Percentiles rank a stretch among this genome's conserved stretches.
These are phyloP conservation scores for Panus rudis DNA, from an alignment of 768 basidiomycete species.

Conservation along the genomic window DNA sequence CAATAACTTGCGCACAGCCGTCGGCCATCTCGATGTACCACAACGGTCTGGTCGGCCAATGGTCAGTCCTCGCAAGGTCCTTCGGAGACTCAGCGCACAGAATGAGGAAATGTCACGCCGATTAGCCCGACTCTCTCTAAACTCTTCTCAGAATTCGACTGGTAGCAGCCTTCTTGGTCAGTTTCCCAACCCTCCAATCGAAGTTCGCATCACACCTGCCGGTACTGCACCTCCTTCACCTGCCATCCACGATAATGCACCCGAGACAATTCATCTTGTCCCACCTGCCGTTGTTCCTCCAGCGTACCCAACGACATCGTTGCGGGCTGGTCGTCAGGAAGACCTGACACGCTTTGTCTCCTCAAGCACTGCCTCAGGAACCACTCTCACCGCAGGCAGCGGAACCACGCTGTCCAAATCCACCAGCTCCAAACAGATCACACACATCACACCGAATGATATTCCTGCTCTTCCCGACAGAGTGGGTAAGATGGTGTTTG, in stretches of 20 bases:
- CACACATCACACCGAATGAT: conserved; percentile 76
- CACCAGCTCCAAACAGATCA: conserved; percentile 69
- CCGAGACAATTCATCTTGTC: conserved; percentile 6
- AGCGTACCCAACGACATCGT: conserved; percentile 44
- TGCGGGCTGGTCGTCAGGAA: conserved; percentile 48
- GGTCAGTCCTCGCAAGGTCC: conserved; percentile 35
- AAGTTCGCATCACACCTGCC: conserved; percentile 13
- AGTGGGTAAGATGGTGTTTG: conserved; percentile 85
- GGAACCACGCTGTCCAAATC: conserved; percentile 83
- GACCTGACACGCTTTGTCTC: conserved; percentile 89
- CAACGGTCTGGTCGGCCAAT: neutral
- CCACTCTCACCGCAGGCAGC: conserved; percentile 64
- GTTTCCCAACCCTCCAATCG: conserved; percentile 23
- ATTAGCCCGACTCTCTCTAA: conserved; percentile 38
- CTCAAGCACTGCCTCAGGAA: conserved; percentile 75
- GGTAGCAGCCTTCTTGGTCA: conserved; percentile 21
- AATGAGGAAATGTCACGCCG: conserved; percentile 35
- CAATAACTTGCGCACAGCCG: neutral
- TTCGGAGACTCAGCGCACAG: conserved; percentile 30
- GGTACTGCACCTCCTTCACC: conserved; percentile 14
- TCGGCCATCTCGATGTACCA: too few relatives aligned
- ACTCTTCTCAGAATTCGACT: too few relatives aligned
- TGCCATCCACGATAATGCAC: neutral
- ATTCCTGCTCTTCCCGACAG: conserved; percentile 66
- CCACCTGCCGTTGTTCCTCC: conserved; percentile 15